phyloP scores from a whole-genome alignment of 2,329 filamentous ascomycete genomes.

The Fusarium chuoi region DNA sequence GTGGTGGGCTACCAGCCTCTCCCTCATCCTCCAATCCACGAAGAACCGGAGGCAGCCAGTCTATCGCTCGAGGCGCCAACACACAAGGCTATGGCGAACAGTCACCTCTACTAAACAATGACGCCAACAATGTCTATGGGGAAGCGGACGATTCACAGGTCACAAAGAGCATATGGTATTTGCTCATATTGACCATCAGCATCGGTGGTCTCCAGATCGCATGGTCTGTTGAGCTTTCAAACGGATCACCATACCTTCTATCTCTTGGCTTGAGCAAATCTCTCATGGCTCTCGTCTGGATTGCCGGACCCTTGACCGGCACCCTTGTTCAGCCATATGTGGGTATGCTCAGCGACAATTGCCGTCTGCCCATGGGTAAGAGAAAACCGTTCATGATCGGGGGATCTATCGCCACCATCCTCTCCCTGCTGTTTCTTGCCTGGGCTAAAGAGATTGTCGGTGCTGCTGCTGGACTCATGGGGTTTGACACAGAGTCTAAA shows the following conservation, averaged over 20 bases:
- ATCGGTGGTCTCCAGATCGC: slow-evolving; percentile 92
- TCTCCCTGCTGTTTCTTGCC: slow-evolving; percentile 75
- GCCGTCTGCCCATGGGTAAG: slow-evolving; percentile 78
- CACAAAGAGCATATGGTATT: slow-evolving; percentile 85
- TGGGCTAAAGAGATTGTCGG: slow-evolving; percentile 80
- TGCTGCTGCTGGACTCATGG: slow-evolving; percentile 75
- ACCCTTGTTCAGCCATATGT: slow-evolving; percentile 85
- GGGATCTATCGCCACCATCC: slow-evolving; percentile 73
- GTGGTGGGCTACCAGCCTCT: slow-evolving; percentile 8
- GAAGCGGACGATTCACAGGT: slow-evolving; percentile 57
- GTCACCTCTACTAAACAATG: slow-evolving; percentile 45
- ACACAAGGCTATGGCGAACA: slow-evolving; percentile 41
- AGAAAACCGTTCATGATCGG: slow-evolving; percentile 84
- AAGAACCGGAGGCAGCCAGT: slow-evolving; percentile 22
- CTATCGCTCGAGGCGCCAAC: slow-evolving; percentile 28
- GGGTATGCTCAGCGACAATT: slow-evolving; percentile 83
- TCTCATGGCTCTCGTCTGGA: slow-evolving; percentile 85
- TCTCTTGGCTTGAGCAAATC: slow-evolving; percentile 86
- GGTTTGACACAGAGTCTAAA: slow-evolving; percentile 71
- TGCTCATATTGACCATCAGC: slow-evolving; percentile 85
- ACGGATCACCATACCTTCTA: slow-evolving; percentile 86
- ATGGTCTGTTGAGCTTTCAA: slow-evolving; percentile 94
- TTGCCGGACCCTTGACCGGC: slow-evolving; percentile 81
- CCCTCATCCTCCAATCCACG: slow-evolving; percentile 15
- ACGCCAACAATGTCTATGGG: slow-evolving; percentile 8